Evolutionary conservation across 768 basidiomycete species (phyloP), one percentile per base, ranked within the genome.

Genomic region (Tephrocybe sp.): DNA sequence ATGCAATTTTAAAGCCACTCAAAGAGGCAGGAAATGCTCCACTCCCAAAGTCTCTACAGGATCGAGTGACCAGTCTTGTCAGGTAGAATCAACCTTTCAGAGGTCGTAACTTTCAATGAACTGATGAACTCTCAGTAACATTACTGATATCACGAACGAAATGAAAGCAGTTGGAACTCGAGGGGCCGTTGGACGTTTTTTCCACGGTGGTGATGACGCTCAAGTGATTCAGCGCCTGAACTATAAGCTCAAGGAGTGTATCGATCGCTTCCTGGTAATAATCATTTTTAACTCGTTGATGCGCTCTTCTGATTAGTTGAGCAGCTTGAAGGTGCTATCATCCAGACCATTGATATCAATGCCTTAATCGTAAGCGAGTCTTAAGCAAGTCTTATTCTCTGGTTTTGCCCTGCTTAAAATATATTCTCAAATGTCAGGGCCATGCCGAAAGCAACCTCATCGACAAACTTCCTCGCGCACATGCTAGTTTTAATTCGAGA

Each of bases 201-300:
- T 51, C 24, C 35, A 19, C 21, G 49, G 49, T 16, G 30, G 15
- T 19, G 49, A 51, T 44, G 49, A 51, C 16, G 41, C 49, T 30
- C 49, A 38, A 25, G 34, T 51, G 34, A 51, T 51, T 9, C 41
- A 31, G 12, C 22, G 24, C 30, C 30, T 51, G 11, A 51, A 51
- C 22, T 21, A 9, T 12, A 37, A 37, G 36, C 43, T 51, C 19
- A 44, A 39, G 26, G 49, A 51, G 28, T 51, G 49, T 28, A 2
- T 51, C 22, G 49, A 51, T 38, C 49, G 43, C 4, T 51, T 51
- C 36, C 26, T 51, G 28, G 49, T 51, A n/a, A n/a, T n/a, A n/a
- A n/a, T n/a, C n/a, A n/a, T n/a, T n/a, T n/a, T n/a, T n/a, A n/a
- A n/a, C n/a, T n/a, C n/a, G n/a, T n/a, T n/a, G n/a, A n/a, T n/a